Evolutionary conservation across 208 protist species (phyloP).

Genomic region (Leishmania braziliensis): DNA sequence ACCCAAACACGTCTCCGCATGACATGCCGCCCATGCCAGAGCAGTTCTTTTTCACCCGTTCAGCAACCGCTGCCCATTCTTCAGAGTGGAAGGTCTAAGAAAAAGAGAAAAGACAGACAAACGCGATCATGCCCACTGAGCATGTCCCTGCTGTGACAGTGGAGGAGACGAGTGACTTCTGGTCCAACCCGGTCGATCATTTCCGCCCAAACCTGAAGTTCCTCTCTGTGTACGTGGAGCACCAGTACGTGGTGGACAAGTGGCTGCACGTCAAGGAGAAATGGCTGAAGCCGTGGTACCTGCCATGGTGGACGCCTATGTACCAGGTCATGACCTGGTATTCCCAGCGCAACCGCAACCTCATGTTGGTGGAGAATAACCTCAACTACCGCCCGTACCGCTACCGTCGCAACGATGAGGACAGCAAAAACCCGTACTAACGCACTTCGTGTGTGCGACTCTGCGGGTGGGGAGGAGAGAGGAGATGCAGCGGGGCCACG

Average conservation of each 20-base stretch:
- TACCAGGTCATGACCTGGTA: conserved; percentile 87
- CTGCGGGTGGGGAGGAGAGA: not conserved
- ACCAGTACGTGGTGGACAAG: conserved; percentile 75
- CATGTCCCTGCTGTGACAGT: conserved; percentile 21
- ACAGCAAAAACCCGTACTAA: conserved; percentile 91
- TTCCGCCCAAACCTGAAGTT: conserved; percentile 90
- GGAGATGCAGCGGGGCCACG: not conserved
- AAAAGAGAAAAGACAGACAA: conserved; percentile 6
- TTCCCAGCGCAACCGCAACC: conserved; percentile 86
- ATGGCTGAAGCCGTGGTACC: conserved; percentile 80
- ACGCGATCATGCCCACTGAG: conserved; percentile 38
- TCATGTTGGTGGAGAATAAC: conserved; percentile 91
- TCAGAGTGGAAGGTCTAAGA: not conserved
- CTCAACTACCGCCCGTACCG: conserved; percentile 92
- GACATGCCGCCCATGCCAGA: not conserved
- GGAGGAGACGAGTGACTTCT: conserved; percentile 65
- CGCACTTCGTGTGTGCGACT: not conserved
- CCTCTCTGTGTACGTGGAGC: conserved; percentile 88
- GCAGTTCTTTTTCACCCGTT: not conserved
- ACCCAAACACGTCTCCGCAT: conserved; percentile 5
- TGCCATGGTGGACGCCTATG: conserved; percentile 88
- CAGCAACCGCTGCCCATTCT: not conserved
- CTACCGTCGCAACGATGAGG: conserved; percentile 90
- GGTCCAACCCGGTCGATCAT: conserved; percentile 91
- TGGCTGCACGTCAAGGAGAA: conserved; percentile 83